Evolutionary conservation across 306 rosid species (phyloP), one percentile per base, ranked within the genome.

Genomic region (Lithocarpus polystachyus): DNA sequence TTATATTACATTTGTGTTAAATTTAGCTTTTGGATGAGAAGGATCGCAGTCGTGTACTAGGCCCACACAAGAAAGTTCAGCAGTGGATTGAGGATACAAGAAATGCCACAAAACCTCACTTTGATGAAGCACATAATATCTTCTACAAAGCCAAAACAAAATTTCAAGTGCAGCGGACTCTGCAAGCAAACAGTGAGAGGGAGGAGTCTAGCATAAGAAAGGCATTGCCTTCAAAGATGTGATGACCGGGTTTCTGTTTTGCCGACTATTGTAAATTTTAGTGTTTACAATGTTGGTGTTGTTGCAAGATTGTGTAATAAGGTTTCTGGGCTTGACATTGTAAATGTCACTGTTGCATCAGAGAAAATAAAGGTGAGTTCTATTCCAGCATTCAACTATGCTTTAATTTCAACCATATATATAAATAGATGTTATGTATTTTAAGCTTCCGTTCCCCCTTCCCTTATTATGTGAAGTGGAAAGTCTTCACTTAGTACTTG

Each of bases 21-120:
- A 24, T 86, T 73, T 85, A 95, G 98, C 80, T 93, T 80, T 75
- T 95, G 74, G 93, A 89, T 52, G 93, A 88, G 87, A 79, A 89
- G 77, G 94, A 86, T 73, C 84, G 79, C 2, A 83, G 53, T 76
- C 89, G 92, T 52, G 81, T 94, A 55, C 90, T 95, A 48, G 93
- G 91, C 22, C 99, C 97, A 0, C 89, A 91, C 89, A 86, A 82
- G 89, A 90, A 89, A 87, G 94, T 95, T 81, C 87, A 84, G 84
- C 86, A 79, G 83, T 95, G 98, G 98, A 84, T 93, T 51, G 96
- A 90, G 87, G 85, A 86, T 85, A 91, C 91, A 29, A 92, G 70
- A 87, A 83, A 59, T 79, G 97, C 97, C 56, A 93, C 92, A 0
- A 90, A 72, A 67, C 99, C 98, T 68, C 93, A 91, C 80, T 95